A percentile compares a stretch with the other conserved stretches of the same genome.
Evolutionary conservation across 495 filamentous ascomycete species (phyloP).

Genomic region (Penicillium samsonianum): DNA sequence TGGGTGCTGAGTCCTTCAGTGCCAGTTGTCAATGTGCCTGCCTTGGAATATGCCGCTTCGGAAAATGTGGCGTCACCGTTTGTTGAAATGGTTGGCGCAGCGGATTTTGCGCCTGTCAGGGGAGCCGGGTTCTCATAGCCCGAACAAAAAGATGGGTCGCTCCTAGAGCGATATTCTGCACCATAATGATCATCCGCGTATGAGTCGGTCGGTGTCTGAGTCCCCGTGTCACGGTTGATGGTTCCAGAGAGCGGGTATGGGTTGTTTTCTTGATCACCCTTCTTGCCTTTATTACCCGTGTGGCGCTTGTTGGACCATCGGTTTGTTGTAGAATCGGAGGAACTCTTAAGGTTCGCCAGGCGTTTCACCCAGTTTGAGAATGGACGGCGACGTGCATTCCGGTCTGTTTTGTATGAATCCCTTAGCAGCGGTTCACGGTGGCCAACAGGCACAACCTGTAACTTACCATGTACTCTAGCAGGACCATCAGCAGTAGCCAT

Average conservation of each 20-base stretch:
- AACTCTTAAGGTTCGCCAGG: conserved; percentile 77
- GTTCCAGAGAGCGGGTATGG: conserved; percentile 74
- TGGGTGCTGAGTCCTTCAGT: conserved; percentile 64
- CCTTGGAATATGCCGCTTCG: conserved; percentile 75
- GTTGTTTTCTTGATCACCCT: conserved; percentile 71
- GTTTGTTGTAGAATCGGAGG: conserved; percentile 51
- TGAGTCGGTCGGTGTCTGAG: conserved; percentile 56
- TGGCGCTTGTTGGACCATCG: conserved; percentile 53
- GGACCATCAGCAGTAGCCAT: conserved; percentile 74
- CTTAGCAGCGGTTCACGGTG: conserved; percentile 22
- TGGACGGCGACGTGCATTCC: conserved; percentile 73
- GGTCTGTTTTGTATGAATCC: conserved; percentile 45
- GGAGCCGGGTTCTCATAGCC: conserved; percentile 58
- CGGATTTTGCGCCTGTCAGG: conserved; percentile 65
- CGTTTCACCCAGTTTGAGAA: conserved; percentile 96
- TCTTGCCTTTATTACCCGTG: conserved; percentile 55
- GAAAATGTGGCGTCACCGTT: conserved; percentile 74
- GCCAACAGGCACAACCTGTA: conserved; percentile 1
- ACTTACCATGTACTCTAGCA: conserved; percentile 64
- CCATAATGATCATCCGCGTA: conserved; percentile 32
- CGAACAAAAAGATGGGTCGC: conserved; percentile 58
- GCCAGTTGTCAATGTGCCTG: conserved; percentile 66
- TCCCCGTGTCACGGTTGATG: conserved; percentile 46
- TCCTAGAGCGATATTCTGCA: conserved; percentile 41
- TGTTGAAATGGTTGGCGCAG: conserved; percentile 78